Percentiles rank a stretch among this genome's conserved stretches.
Evolutionary conservation across 2,329 filamentous ascomycete genomes (phyloP).

Genomic region (Botrytis pseudocinerea): DNA sequence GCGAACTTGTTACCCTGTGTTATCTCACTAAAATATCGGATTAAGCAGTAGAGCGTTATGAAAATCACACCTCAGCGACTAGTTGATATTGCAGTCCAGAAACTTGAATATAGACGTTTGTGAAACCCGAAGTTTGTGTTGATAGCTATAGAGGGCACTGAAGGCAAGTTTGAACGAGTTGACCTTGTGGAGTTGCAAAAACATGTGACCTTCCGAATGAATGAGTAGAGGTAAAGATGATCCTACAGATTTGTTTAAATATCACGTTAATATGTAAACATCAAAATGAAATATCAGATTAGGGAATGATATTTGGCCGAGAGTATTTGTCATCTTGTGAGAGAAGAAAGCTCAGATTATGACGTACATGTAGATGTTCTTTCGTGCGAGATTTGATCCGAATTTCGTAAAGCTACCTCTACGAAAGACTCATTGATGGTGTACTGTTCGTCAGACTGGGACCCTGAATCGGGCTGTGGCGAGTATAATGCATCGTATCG

Average conservation of each 20-base stretch:
- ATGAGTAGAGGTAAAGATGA: neutral
- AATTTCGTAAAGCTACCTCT: neutral
- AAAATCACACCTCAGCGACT: too few relatives aligned
- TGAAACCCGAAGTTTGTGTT: too few relatives aligned
- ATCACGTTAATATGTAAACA: neutral
- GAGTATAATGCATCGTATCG: neutral
- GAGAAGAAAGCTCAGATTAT: neutral
- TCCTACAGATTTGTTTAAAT: neutral
- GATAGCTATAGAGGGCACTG: neutral
- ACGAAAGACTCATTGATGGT: neutral
- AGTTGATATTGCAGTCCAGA: too few relatives aligned
- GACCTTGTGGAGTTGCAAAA: too few relatives aligned
- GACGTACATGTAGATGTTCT: neutral
- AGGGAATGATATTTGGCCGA: neutral
- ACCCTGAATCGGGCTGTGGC: neutral
- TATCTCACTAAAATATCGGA: too few relatives aligned
- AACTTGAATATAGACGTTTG: too few relatives aligned
- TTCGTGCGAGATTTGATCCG: neutral
- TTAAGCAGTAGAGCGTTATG: too few relatives aligned
- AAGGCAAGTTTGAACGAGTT: neutral
- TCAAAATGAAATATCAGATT: neutral
- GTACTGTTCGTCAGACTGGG: neutral
- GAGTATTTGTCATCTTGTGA: too few relatives aligned
- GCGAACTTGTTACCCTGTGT: too few relatives aligned
- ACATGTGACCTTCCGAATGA: too few relatives aligned